Evolutionary conservation across 495 filamentous ascomycete species (phyloP), one percentile per base, ranked within the genome.

Genomic region (Penicillium odoratum): DNA sequence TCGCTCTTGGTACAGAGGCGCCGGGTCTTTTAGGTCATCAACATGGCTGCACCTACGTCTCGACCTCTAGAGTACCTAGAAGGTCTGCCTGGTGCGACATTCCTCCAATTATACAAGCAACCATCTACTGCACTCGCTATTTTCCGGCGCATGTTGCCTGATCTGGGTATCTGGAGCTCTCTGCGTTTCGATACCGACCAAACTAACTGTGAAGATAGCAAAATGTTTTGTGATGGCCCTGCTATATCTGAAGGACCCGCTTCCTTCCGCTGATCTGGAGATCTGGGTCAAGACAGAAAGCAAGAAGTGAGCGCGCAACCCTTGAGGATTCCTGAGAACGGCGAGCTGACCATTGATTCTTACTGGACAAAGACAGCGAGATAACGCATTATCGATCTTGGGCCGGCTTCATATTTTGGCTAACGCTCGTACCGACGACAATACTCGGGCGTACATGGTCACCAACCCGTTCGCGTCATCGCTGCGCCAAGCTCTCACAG

Each of bases 221-320:
- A 97, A 98, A 81, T 88, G 85, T 42, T 90, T 98, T 70, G 95
- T 98, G 48, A 96, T 96, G 84, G 90, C 89, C 15, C 82, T 98
- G 57, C 83, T 98, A 2, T 98, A 96, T 72, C 85, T 92, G 73
- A 87, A 89, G 48, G 74, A 78, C 15, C 90, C 93, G 9, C 78
- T 97, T 56, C 83, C 83, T 3, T 80, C 89, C 5, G 71, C 83
- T 33, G 88, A 94, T 69, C 80, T 98, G 49, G 91, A 97, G 61
- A 69, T 83, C 21, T 97, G 93, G 91, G 85, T 97, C 53, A 85
- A 83, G 43, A 78, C 88, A 9, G 84, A 88, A 47, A 88, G 86
- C 66, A 86, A 84, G 65, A 82, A 80, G 86, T 86, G 72, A 69
- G 74, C 57, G 43, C 42, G 38, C 30, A 26, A 45, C 25, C n/a